These are phyloP conservation scores for Macrophomina tecta DNA, from an alignment of 2,329 filamentous ascomycete genomes.

Conservation along the genomic window DNA sequence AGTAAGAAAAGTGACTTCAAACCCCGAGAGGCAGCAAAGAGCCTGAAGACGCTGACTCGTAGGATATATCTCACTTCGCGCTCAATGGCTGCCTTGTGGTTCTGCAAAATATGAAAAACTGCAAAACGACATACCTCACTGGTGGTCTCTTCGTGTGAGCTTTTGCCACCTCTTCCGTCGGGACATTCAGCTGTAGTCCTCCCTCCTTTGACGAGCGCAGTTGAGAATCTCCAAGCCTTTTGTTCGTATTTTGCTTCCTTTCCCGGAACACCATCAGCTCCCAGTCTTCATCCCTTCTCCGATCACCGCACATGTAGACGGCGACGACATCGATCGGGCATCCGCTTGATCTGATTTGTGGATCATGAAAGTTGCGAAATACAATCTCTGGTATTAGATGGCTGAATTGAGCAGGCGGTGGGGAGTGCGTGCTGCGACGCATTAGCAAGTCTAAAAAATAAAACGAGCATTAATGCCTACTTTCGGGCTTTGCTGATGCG, in stretches of 20 bases:
- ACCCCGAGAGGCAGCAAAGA: too few relatives aligned
- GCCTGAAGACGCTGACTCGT: too few relatives aligned
- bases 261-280: not conserved
- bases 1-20: too few relatives aligned
- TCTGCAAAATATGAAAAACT: too few relatives aligned
- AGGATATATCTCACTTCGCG: too few relatives aligned
- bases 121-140: not conserved
- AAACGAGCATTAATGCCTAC: not conserved
- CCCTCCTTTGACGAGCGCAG: not conserved
- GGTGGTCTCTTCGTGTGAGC: not conserved
- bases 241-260: not conserved
- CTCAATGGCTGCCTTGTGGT: too few relatives aligned
- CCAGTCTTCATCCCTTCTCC: not conserved
- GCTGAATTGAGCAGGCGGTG: not conserved
- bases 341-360: not conserved
- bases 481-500: not conserved
- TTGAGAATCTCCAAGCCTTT: not conserved
- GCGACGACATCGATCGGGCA: not conserved
- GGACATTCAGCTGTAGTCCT: not conserved
- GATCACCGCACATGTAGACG: conserved; percentile 4
- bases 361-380: not conserved
- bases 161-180: not conserved
- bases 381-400: not conserved
- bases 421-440: not conserved
- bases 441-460: not conserved